Evolutionary conservation across 2,329 filamentous ascomycete species (phyloP), one percentile per base, ranked within the genome.

Genomic region (Coniochaeta sp.): DNA sequence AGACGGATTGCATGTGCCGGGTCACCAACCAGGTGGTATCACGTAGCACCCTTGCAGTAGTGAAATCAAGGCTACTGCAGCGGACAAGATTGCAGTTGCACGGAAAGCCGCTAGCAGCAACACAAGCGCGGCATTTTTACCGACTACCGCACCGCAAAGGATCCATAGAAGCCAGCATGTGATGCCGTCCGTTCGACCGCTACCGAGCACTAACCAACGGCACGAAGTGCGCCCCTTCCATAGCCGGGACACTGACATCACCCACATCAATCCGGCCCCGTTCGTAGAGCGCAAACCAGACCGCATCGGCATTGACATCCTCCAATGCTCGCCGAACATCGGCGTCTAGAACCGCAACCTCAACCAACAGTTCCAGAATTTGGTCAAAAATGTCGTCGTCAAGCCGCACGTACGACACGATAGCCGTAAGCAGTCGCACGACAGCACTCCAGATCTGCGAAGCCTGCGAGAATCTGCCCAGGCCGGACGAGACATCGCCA

Each of bases 341-440:
- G 1, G 67, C 59, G 30, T 79, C 75, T 36, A 69, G 72, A 57
- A 77, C 72, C 52, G 87, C 64, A 40, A 77, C 70, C 34, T 80
- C 80, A 2, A 72, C 78, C 28, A 95, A 71, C 58, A 93, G 72
- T 7, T 82, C 81, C 50, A 93, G 69, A 14, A 90, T 81, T 58
- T 91, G 82, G 64, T 93, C 90, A 70, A 92, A 90, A 64, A 87
- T 80, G 52, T 82, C 81, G 30, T 90, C 87, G 6, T 86, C 80
- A n/a, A 93, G 68, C 7, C 77, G 75, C 8, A 92, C 88, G 67
- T 85, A 77, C 22, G 78, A 75, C 3, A 88, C 80, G n/a, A 92
- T 74, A 1, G 80, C 75, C 30, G 81, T 79, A 19, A 95, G 71
- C 40, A 91, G 73, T 24, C 72, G 71, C 19, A 88, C 74, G 8